Evolutionary conservation across 2,329 filamentous ascomycete species (phyloP).

Genomic region (Rachicladosporium sp.): DNA sequence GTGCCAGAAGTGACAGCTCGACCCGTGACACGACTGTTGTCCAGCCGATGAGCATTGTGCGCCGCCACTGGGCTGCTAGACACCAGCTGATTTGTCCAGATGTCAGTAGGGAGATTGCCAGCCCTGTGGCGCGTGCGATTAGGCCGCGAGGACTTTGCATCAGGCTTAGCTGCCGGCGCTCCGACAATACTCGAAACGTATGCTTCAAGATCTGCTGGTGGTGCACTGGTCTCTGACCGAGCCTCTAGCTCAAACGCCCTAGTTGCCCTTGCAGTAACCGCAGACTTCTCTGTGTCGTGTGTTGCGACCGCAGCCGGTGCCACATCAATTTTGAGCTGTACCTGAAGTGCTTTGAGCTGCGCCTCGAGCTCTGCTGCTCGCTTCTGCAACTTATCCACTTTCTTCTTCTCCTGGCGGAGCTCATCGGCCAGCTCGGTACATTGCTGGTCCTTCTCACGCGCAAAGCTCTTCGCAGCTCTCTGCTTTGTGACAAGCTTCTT

Average conservation of each 20-base stretch:
- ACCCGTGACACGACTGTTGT: slow-evolving; percentile 7
- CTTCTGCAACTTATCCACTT: slow-evolving; percentile 51
- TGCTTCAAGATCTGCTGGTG: too few relatives aligned
- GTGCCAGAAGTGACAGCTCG: slow-evolving; percentile 16
- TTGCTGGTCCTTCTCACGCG: slow-evolving; percentile 64
- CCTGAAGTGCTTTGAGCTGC: slow-evolving; percentile 38
- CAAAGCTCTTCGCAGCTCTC: slow-evolving; percentile 65
- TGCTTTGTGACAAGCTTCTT: slow-evolving; percentile 70
- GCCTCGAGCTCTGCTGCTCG: slow-evolving; percentile 48
- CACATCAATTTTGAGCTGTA: slow-evolving; percentile 7
- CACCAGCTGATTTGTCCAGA: slow-evolving; percentile 15
- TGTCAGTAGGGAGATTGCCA: slow-evolving; percentile 8
- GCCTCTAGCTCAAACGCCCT: too few relatives aligned
- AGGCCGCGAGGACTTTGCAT: too few relatives aligned
- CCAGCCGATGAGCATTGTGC: slow-evolving; percentile 3
- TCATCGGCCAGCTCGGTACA: slow-evolving; percentile 53
- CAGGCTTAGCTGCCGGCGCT: too few relatives aligned
- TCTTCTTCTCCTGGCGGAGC: slow-evolving; percentile 56
- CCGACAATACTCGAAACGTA: too few relatives aligned
- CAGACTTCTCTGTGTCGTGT: too few relatives aligned
- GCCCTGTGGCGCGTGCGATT: slow-evolving; percentile 4
- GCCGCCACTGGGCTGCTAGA: slow-evolving; percentile 7
- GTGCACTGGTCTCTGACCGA: too few relatives aligned
- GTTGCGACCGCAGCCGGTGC: too few relatives aligned
- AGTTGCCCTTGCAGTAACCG: too few relatives aligned